These are phyloP conservation scores for Physcia stellaris DNA, from an alignment of 495 filamentous ascomycete species.

Conservation along the genomic window DNA sequence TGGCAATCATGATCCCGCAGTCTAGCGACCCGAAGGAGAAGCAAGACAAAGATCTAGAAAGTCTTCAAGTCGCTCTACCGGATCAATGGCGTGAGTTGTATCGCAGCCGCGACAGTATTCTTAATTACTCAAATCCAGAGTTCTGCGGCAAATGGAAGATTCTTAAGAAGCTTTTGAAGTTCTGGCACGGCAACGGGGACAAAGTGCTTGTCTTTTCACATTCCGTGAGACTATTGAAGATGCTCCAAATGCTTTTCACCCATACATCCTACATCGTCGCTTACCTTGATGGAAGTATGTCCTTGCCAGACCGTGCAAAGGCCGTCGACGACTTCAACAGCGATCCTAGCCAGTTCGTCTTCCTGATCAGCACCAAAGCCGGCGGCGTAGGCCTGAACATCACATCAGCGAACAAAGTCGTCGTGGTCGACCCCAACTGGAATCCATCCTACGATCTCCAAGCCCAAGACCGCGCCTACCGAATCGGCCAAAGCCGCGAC, in stretches of 20 bases:
- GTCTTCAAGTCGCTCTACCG: slow-evolving; percentile 63
- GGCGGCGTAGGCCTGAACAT: slow-evolving; percentile 90
- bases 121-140: slow-evolving; percentile 75
- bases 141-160: slow-evolving; percentile 98
- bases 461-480: slow-evolving; percentile 92
- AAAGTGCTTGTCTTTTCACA: slow-evolving; percentile 94
- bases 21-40: slow-evolving; percentile 56
- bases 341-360: slow-evolving; percentile 80
- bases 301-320: slow-evolving; percentile 66
- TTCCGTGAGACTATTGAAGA: slow-evolving; percentile 69
- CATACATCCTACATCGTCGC: slow-evolving; percentile 84
- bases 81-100: slow-evolving; percentile 67
- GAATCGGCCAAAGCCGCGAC: slow-evolving; percentile 84
- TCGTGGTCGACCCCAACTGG: slow-evolving; percentile 96
- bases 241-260: slow-evolving; percentile 75
- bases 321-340: slow-evolving; percentile 87
- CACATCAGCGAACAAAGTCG: slow-evolving; percentile 94
- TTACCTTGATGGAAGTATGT: slow-evolving; percentile 80
- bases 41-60: slow-evolving; percentile 64
- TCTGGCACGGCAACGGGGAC: slow-evolving; percentile 81
- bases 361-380: slow-evolving; percentile 86
- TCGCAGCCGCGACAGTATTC: slow-evolving; percentile 57
- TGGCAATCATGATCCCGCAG: slow-evolving; percentile 76
- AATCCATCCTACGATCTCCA: slow-evolving; percentile 90
- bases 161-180: slow-evolving; percentile 68